These are phyloP conservation scores for Aspergillus sp. DNA, from an alignment of 2,329 filamentous ascomycete genomes.

Conservation along the genomic window DNA sequence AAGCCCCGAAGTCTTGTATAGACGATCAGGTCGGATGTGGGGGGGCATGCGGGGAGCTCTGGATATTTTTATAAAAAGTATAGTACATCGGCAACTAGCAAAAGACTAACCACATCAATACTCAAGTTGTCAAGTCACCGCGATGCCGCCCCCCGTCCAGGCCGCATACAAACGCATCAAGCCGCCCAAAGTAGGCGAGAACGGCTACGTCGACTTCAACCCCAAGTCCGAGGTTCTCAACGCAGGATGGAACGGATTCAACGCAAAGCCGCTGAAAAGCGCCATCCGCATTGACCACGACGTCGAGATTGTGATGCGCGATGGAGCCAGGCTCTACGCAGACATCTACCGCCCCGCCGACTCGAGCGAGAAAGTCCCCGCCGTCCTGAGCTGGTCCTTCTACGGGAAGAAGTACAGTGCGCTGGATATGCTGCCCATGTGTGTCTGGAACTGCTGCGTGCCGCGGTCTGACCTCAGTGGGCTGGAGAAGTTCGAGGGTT, in stretches of 20 bases:
- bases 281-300: conserved; percentile 49
- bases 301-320: conserved; percentile 44
- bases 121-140: neutral
- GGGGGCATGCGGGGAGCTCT: neutral
- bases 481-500: conserved; percentile 47
- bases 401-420: conserved; percentile 49
- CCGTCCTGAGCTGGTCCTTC: conserved; percentile 46
- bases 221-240: conserved; percentile 40
- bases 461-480: conserved; percentile 23
- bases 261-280: conserved; percentile 33
- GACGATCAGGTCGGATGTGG: neutral
- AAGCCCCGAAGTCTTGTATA: neutral
- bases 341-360: conserved; percentile 48
- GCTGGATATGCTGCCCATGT: conserved; percentile 41
- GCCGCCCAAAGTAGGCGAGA: conserved; percentile 36
- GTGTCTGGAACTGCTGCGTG: conserved; percentile 41
- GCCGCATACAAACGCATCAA: conserved; percentile 26
- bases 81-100: too few relatives aligned
- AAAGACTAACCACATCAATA: too few relatives aligned
- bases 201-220: conserved; percentile 44
- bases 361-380: conserved; percentile 38
- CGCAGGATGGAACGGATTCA: conserved; percentile 39
- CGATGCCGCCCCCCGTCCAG: conserved; percentile 35
- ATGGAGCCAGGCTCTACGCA: conserved; percentile 44
- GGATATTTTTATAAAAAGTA: too few relatives aligned